phyloP scores from a whole-genome alignment of 345 rosid genomes.

The Eucalyptus paniculata region DNA sequence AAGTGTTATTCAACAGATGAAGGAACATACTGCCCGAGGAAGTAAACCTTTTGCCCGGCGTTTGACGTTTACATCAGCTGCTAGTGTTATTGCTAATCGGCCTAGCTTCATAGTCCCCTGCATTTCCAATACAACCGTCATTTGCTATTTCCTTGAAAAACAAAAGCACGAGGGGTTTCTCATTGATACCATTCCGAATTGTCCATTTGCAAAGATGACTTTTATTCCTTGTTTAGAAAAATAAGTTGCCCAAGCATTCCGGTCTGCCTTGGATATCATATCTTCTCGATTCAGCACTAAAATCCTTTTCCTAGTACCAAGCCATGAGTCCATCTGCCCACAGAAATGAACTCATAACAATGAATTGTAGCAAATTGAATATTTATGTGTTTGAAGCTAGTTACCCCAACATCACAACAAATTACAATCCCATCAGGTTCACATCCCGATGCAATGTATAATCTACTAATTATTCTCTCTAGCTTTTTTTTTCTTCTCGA shows the following conservation, averaged over 20 bases:
- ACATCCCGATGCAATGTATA: background rate
- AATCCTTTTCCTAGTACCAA: conserved; percentile 82
- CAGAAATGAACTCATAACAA: background rate
- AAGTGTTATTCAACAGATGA: background rate
- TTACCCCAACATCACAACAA: background rate
- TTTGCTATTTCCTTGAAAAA: background rate
- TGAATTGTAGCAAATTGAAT: background rate
- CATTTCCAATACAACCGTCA: background rate
- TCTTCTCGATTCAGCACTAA: conserved; percentile 90
- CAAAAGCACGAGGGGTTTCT: background rate
- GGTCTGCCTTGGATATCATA: conserved; percentile 75
- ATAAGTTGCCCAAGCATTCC: conserved; percentile 93
- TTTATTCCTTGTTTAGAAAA: conserved; percentile 69
- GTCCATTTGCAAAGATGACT: conserved; percentile 68
- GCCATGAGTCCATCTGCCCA: conserved; percentile 83
- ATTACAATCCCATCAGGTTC: background rate
- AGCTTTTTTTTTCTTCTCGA: background rate
- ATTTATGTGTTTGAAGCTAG: background rate
- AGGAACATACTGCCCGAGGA: conserved; percentile 59
- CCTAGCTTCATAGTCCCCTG: conserved; percentile 83
- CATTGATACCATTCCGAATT: conserved; percentile 61
- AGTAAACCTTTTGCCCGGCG: conserved; percentile 83
- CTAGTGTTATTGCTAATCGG: conserved; percentile 65
- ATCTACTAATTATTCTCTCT: background rate
- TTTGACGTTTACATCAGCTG: conserved; percentile 64